Evolutionary conservation across 495 filamentous ascomycete genomes (phyloP).

Genomic region (Aspergillus egyptiacus): DNA sequence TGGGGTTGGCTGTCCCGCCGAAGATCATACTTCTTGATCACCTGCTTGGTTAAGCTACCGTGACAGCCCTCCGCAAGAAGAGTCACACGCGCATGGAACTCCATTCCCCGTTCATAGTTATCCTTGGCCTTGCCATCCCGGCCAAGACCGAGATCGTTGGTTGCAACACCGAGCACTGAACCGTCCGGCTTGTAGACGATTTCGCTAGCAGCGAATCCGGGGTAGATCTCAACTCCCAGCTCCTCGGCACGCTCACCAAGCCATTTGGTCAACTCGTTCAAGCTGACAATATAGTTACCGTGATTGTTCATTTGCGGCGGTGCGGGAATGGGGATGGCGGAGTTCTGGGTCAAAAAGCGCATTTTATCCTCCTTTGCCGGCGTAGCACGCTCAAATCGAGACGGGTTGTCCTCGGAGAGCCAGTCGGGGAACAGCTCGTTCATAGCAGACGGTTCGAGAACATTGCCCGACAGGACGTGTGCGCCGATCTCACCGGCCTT

Average conservation of each 20-base stretch:
- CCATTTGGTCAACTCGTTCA: slow-evolving; percentile 94
- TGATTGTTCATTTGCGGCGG: slow-evolving; percentile 98
- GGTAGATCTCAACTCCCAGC: slow-evolving; percentile 95
- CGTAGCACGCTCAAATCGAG: slow-evolving; percentile 76
- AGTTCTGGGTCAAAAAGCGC: slow-evolving; percentile 87
- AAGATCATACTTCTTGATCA: slow-evolving; percentile 91
- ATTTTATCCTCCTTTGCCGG: slow-evolving; percentile 79
- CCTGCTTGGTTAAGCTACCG: slow-evolving; percentile 91
- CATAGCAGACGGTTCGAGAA: slow-evolving; percentile 83
- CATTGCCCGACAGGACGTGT: slow-evolving; percentile 93
- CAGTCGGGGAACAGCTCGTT: slow-evolving; percentile 92
- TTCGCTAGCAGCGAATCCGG: slow-evolving; percentile 92
- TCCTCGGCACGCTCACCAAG: slow-evolving; percentile 92
- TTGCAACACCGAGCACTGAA: slow-evolving; percentile 88
- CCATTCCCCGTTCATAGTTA: slow-evolving; percentile 94
- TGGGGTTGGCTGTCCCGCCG: slow-evolving; percentile 84
- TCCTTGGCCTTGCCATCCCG: slow-evolving; percentile 81
- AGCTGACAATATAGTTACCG: slow-evolving; percentile 93
- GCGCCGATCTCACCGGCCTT: slow-evolving; percentile 94
- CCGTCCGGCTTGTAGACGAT: slow-evolving; percentile 83
- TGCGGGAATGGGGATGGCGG: slow-evolving; percentile 69
- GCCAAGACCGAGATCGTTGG: slow-evolving; percentile 84
- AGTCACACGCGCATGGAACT: slow-evolving; percentile 91
- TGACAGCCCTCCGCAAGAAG: slow-evolving; percentile 97
- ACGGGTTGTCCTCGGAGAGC: slow-evolving; percentile 79